Base-by-base conservation (phyloP, 2,329 filamentous ascomycete genomes). In the Epichloe baconii region DNA sequence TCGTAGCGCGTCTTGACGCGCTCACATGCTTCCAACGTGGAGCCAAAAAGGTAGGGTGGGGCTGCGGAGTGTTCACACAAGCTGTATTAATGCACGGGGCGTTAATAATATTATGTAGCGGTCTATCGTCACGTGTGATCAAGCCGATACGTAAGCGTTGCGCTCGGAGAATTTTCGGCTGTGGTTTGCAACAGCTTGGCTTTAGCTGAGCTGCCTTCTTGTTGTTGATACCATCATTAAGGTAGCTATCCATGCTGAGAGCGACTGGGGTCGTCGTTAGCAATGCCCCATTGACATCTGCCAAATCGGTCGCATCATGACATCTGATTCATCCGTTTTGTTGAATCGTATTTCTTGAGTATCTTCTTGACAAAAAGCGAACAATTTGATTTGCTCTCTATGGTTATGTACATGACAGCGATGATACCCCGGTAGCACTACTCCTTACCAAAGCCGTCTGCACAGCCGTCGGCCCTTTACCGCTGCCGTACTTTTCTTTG, bases 361-460 rank as follows among this genome's bases (percentile, higher is more conserved):
- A 49, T 43, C 14, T 31, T 46, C 11, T 40, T 52, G n/a, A 7
- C 51, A 11, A 1, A 21, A 31, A 44, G 21, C 45, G 19, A 26
- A 31, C 38, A 38, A 2, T 47, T 17, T 34, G 15, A 23, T 17
- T 44, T 42, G 6, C 40, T 49, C 19, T 44, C 47, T 38, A 21
- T 44, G 40, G 31, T 49, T 38, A 14, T 21, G 47, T 43, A 46
- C 40, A 41, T 51, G 44, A 46, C 51, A 71, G 72, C 68, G 66
- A 76, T 76, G 73, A 71, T 74, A 72, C 68, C 70, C 64, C 67
- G 68, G 65, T 76, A 76, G 68, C 62, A 47, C 53, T 52, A 47
- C 53, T 52, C 55, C 53, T 50, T 44, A 53, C 50, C 43, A 52
- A 50, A 54, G 54, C 67, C 61, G 61, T 66, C 67, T 60, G 67